phyloP scores from a whole-genome alignment of 306 rosid genomes.

The Styphnolobium japonicum region DNA sequence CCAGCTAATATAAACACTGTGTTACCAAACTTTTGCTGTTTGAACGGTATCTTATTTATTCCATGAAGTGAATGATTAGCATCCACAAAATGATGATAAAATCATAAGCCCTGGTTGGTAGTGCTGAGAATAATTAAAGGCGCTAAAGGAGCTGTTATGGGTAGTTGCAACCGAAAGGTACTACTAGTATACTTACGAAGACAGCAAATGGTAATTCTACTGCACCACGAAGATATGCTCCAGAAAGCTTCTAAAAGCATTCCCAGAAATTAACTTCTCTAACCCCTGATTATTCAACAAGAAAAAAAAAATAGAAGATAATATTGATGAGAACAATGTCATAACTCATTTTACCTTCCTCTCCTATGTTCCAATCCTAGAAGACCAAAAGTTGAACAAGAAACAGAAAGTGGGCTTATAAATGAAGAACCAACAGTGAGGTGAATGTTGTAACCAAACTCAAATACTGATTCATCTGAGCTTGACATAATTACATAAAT shows the following conservation, averaged over 20 bases:
- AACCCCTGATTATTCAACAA: background rate
- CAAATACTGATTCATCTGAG: background rate
- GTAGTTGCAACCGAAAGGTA: conserved; percentile 11
- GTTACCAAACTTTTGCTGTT: background rate
- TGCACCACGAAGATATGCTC: background rate
- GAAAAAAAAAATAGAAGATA: too few relatives aligned
- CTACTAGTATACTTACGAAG: background rate
- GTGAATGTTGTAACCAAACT: background rate
- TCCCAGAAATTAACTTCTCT: background rate
- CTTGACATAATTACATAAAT: background rate
- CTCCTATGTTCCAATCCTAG: background rate
- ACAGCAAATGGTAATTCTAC: background rate
- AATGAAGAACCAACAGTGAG: background rate
- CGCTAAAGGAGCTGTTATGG: background rate
- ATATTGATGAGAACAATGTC: background rate
- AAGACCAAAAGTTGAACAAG: background rate
- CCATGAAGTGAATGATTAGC: conserved; percentile 1
- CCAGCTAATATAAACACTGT: background rate
- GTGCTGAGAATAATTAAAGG: background rate
- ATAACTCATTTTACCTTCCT: background rate
- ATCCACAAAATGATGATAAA: conserved; percentile 6
- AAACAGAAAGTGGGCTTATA: background rate
- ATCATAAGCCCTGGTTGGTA: background rate
- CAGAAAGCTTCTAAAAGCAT: too few relatives aligned
- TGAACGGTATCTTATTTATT: background rate